Evolutionary conservation across 2,329 filamentous ascomycete genomes (phyloP).

Genomic region (Gaeumannomyces tritici): DNA sequence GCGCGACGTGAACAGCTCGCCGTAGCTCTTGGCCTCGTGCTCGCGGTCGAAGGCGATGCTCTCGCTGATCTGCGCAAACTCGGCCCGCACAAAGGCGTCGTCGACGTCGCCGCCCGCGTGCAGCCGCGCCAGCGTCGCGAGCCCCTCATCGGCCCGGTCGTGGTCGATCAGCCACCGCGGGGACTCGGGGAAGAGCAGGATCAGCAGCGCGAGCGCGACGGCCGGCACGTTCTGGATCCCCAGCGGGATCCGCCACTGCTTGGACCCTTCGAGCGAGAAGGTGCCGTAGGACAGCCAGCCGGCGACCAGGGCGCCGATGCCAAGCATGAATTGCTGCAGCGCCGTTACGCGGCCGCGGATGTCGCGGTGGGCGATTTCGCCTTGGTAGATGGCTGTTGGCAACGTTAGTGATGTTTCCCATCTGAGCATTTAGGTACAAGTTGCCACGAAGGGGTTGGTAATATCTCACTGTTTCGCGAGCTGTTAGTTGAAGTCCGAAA

Average conservation of each 20-base stretch:
- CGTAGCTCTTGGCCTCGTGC: slow-evolving; percentile 59
- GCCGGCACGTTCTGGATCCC: slow-evolving; percentile 56
- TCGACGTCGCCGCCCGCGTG: slow-evolving; percentile 58
- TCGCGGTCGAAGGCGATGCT: slow-evolving; percentile 56
- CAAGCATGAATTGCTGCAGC: slow-evolving; percentile 76
- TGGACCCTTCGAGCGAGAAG: slow-evolving; percentile 12
- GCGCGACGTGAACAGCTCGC: slow-evolving; percentile 55
- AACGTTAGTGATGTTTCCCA: neutral
- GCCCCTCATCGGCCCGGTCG: slow-evolving; percentile 52
- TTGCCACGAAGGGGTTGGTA: neutral
- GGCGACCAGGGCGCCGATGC: slow-evolving; percentile 62
- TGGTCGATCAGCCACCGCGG: slow-evolving; percentile 70
- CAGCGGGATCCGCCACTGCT: slow-evolving; percentile 42
- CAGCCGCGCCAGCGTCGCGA: slow-evolving; percentile 56
- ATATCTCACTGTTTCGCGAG: neutral
- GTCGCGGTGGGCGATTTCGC: slow-evolving; percentile 67
- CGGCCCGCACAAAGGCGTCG: slow-evolving; percentile 62
- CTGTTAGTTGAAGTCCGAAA: neutral
- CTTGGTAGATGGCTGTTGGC: slow-evolving; percentile 54
- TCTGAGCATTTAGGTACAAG: neutral
- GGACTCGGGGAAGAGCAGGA: slow-evolving; percentile 61
- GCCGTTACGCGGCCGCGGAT: slow-evolving; percentile 69
- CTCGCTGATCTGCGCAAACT: slow-evolving; percentile 63
- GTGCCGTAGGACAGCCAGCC: slow-evolving; percentile 63
- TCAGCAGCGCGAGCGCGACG: slow-evolving; percentile 52